Base-by-base conservation (phyloP, 2,329 filamentous ascomycete species). In the Beauveria scarabaeidicola region DNA sequence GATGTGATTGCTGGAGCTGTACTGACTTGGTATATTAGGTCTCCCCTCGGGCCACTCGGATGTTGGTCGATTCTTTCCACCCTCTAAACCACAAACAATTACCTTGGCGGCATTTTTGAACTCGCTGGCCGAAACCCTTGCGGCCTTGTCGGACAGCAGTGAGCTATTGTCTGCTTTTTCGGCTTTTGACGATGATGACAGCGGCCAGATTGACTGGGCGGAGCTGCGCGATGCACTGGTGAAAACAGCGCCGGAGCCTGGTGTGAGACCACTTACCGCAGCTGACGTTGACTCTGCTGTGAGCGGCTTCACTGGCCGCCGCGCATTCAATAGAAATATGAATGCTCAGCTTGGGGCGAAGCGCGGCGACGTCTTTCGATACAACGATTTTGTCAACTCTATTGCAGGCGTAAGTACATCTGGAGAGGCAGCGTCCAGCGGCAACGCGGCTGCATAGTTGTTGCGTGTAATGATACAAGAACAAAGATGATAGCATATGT, bases 181-280 rank as follows among this genome's bases (percentile, higher is more conserved):
- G 2, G 94, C 94, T 0, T 97, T 97, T 70, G 94, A 99, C 69
- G 90, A 96, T 63, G 91, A 96, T 63, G 94, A 99, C 70, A 94
- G 89, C 67, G 94, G 94, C 3, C 91, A 97, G 73, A 85, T 97
- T 43, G 91, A 97, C 69, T 76, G 96, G 21, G 81, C 77, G 0
- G 91, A 96, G 72, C 75, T 99, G 63, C 85, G 89, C 50, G 90
- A 94, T 66, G 91, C 93, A 0, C 73, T 99, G 48, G 74, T 97
- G 44, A 83, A 91, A 64, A 96, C 91, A 1, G 85, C 86, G 0
- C 90, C 91, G 0, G 91, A 96, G 65, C 79, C 83, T 0, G 90
- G 89, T 19, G 81, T 84, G 70, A 77, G 77, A 43, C 73, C 81
- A 0, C 73, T 95, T 64, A 87, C 83, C 0, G 83, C 87, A 56